These are phyloP conservation scores for Leccinellum albellum DNA, from an alignment of 768 basidiomycete genomes.

Conservation along the genomic window DNA sequence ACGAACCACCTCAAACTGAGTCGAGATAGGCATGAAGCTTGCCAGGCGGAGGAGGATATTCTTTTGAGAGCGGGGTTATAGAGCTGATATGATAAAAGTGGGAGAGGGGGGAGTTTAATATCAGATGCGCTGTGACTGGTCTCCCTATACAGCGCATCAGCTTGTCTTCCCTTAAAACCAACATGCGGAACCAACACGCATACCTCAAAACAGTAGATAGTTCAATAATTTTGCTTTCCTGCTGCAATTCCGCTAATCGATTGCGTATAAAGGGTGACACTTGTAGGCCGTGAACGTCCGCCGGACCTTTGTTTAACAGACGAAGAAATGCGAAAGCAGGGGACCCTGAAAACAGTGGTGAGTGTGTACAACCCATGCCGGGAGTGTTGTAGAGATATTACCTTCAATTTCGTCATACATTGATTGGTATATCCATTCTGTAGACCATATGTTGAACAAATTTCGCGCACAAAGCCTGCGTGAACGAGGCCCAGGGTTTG, in stretches of 20 bases:
- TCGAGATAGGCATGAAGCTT: slow-evolving; percentile 76
- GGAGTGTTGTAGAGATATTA: slow-evolving; percentile 28
- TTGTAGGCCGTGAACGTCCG: slow-evolving; percentile 63
- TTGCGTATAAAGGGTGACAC: slow-evolving; percentile 57
- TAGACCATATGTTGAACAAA: slow-evolving; percentile 87
- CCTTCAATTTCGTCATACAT: slow-evolving; percentile 54
- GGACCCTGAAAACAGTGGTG: slow-evolving; percentile 39
- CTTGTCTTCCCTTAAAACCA: background rate
- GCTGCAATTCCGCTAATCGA: slow-evolving; percentile 45
- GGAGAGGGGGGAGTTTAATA: slow-evolving; percentile 14
- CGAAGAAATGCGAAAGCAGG: slow-evolving; percentile 73
- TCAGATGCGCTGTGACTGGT: slow-evolving; percentile 17
- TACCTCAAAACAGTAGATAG: slow-evolving; percentile 45
- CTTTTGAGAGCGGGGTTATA: slow-evolving; percentile 47
- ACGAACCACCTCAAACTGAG: slow-evolving; percentile 80
- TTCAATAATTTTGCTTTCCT: slow-evolving; percentile 40
- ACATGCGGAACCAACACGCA: slow-evolving; percentile 20
- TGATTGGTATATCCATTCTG: slow-evolving; percentile 74
- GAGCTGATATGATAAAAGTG: slow-evolving; percentile 30
- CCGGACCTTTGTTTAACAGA: slow-evolving; percentile 57
- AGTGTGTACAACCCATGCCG: background rate
- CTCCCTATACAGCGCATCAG: slow-evolving; percentile 19
- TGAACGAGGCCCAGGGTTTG: slow-evolving; percentile 43
- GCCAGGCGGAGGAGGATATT: slow-evolving; percentile 64
- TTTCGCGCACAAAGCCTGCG: slow-evolving; percentile 57